A percentile compares a stretch with the other conserved stretches of the same genome.
These are phyloP conservation scores for Saccharomycopsis malanga DNA, from an alignment of 805 yeast species.

Conservation along the genomic window DNA sequence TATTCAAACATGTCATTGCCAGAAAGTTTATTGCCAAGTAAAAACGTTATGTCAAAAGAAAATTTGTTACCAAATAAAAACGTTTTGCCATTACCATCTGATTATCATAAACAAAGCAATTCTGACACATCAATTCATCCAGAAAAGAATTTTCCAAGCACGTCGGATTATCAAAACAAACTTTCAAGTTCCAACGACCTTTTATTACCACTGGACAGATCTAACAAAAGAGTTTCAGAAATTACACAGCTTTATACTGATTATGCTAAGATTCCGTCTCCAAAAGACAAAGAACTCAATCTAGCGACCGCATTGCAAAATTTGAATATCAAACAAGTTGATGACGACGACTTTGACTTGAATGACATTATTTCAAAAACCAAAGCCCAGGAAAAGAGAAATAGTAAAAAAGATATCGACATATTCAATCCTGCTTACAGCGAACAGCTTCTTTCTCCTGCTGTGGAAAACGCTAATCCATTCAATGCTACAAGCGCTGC, in stretches of 20 bases:
- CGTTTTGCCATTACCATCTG: no score
- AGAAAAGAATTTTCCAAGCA: no score
- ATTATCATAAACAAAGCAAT: no score
- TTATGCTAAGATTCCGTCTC: slow-evolving; percentile 26
- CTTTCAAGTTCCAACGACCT: no score
- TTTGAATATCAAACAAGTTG: slow-evolving; percentile 9
- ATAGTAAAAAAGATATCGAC: slow-evolving; percentile 18
- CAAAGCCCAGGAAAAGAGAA: slow-evolving; percentile 6
- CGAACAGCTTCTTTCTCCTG: slow-evolving; percentile 17
- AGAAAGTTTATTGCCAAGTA: no score
- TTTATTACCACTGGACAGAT: slow-evolving; percentile 7
- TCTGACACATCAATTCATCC: no score
- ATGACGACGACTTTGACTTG: slow-evolving; percentile 20
- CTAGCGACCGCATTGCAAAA: slow-evolving; percentile 2
- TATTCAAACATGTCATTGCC: no score
- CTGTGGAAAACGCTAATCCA: slow-evolving; percentile 5
- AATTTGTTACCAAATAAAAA: no score
- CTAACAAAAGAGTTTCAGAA: slow-evolving; percentile 25
- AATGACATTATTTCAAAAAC: slow-evolving; percentile 12
- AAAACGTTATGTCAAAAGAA: no score
- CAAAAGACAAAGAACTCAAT: not conserved
- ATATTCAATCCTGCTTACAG: slow-evolving; percentile 21
- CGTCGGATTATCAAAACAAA: no score
- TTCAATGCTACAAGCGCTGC: not conserved
- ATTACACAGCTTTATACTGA: slow-evolving; percentile 30